Base-by-base conservation (phyloP, 2,329 filamentous ascomycete species). In the Xylariaceae sp. region DNA sequence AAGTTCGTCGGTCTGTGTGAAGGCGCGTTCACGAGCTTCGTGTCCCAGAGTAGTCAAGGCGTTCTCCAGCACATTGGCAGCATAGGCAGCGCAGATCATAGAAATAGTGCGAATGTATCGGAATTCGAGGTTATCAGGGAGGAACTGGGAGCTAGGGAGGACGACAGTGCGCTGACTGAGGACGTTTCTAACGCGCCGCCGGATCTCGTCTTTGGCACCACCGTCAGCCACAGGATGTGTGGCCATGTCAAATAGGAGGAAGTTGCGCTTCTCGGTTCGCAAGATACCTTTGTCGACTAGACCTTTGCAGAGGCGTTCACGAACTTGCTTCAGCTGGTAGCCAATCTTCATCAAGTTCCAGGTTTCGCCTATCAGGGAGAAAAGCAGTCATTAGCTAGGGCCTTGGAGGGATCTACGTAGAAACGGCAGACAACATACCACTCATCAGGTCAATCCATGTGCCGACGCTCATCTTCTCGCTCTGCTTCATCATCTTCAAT, bases 321-420 rank as follows among this genome's bases (percentile, higher is more conserved):
- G 92, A 57, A 99, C 95, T 83, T 99, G 95, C 81, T 99, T 99
- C 68, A 99, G 85, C 81, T 99, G 95, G 78, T 99, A 99, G 74
- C 95, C 95, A 69, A 99, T 99, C 82, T 99, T 99, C 95, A 99
- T 98, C 65, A 99, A 81, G 74, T 99, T 99, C 95, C 95, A 99
- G 53, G 95, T 99, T 78, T 99, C 95, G 74, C 95, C 94, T 98
- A 72, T 53, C 19, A 23, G 17, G 36, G 44, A 34, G 36, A 26
- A 45, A 48, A 24, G 46, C 2, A 29, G n/a, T n/a, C n/a, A n/a
- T 49, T 41, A 58, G 53, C 47, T 36, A 46, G 58, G 46, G 47
- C 12, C 48, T 4, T 39, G 6, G 31, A 14, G 40, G 9, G 26
- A 24, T 1, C n/a, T 23, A 24, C 6, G 11, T 23, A 51, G 40